Evolutionary conservation across 176 grass and related monocot genomes (phyloP).

Genomic region (Chrysopogon serrulatus): DNA sequence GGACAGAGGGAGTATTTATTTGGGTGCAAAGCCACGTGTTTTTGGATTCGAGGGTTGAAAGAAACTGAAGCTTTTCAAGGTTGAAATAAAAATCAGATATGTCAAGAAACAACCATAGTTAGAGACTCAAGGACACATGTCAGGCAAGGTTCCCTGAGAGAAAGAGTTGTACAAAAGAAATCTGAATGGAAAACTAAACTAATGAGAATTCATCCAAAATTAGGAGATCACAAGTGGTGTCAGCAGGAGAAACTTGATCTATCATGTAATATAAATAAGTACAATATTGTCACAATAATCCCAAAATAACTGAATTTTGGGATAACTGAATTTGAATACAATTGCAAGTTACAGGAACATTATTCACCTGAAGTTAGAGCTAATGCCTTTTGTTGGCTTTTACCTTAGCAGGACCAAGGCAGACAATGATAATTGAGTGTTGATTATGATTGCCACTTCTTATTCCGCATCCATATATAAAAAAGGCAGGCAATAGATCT

Average conservation of each 20-base stretch:
- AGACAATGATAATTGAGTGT: too few species aligned
- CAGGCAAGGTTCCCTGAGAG: background rate
- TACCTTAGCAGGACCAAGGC: background rate
- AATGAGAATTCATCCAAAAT: background rate
- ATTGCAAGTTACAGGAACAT: background rate
- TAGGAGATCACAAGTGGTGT: background rate
- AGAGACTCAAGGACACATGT: background rate
- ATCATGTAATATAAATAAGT: slow-evolving; percentile 4
- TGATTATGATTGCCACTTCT: slow-evolving; percentile 19
- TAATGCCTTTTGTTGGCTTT: background rate
- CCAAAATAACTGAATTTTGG: too few species aligned
- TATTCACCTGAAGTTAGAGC: slow-evolving; percentile 21
- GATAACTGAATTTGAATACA: background rate
- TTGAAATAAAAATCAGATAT: background rate
- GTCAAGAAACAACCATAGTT: background rate
- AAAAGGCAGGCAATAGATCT: background rate
- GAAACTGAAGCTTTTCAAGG: background rate
- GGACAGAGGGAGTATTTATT: too few species aligned
- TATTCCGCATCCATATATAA: slow-evolving; percentile 4
- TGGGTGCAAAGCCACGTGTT: background rate
- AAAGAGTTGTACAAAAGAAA: background rate
- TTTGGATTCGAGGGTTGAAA: background rate
- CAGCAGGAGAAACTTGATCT: background rate
- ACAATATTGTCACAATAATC: background rate
- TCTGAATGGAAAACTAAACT: slow-evolving; percentile 5